Evolutionary conservation across 345 rosid species (phyloP), one percentile per base, ranked within the genome.

Genomic region (Dovyalis caffra): DNA sequence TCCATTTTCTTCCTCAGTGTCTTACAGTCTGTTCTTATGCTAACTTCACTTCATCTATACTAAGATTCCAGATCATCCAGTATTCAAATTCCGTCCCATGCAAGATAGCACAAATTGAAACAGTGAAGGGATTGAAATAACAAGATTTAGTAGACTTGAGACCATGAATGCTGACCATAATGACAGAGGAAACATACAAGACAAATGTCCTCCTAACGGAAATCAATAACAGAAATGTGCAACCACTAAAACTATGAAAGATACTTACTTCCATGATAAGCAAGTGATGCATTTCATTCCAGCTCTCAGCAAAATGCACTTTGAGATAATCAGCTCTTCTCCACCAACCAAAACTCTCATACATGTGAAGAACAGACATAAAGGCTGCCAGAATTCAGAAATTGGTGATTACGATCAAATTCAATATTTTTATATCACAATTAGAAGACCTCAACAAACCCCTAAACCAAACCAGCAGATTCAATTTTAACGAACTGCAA

Each of bases 311-410:
- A 88, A 95, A 95, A 78, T 95, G 99, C 35, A 95, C 98, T 87
- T 91, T 95, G 40, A 95, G 43, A 78, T 95, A 95, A 81, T 93
- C 98, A 28, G 99, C 96, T 83, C 90, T 88, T 79, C 99, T 93
- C 99, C 99, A 95, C 99, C 99, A 95, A 72, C 99, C 99, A 84
- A 93, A 93, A 80, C 93, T 95, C 94, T 95, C 99, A 79, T 95
- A 95, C 99, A 93, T 74, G 71, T 95, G 99, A 73, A 95, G 86
- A 76, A 95, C 94, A 34, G 99, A 93, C 83, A 95, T 90, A 76
- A 95, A 95, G 18, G 98, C 99, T 95, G 86, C 80, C 70, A 78
- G 8, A 68, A 58, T 47, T 68, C 34, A 25, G 40, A 64, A 71
- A 21, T 62, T 66, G 71, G 63, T 47, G 70, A 77, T 38, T 60